A percentile compares a stretch with the other conserved stretches of the same genome.
phyloP scores from a whole-genome alignment of 345 rosid genomes.

The Angophora floribunda region DNA sequence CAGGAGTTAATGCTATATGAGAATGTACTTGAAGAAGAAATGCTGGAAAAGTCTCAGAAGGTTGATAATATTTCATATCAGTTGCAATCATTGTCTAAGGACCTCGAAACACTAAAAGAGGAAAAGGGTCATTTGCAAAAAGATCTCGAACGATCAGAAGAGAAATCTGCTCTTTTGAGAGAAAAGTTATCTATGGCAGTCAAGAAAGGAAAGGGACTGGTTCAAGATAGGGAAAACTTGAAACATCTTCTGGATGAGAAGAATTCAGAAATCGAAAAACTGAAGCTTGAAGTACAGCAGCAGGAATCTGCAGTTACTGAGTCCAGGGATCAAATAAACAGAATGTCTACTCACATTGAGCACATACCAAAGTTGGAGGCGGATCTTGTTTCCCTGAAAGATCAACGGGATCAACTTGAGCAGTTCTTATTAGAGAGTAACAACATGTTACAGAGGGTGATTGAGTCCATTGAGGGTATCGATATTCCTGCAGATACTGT shows the following conservation, averaged over 20 bases:
- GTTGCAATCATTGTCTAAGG: constrained; percentile 26
- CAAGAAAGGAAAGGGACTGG: constrained; percentile 89
- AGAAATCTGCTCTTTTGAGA: constrained; percentile 60
- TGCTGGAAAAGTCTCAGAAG: constrained; percentile 29
- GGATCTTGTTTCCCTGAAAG: constrained; percentile 38
- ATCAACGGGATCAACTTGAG: constrained; percentile 49
- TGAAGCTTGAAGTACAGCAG: constrained; percentile 48
- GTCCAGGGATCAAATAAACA: constrained; percentile 40
- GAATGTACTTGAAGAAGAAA: constrained; percentile 57
- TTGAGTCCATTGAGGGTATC: constrained; percentile 39
- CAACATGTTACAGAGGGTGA: constrained; percentile 34
- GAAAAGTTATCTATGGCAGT: constrained; percentile 88
- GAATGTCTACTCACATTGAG: constrained; percentile 43
- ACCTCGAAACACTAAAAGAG: constrained; percentile 42
- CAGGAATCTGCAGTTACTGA: constrained; percentile 37
- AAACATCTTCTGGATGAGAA: constrained; percentile 61
- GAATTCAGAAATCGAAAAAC: constrained; percentile 50
- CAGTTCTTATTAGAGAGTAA: constrained; percentile 49
- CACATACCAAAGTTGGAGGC: constrained; percentile 49
- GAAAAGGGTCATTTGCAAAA: constrained; percentile 49
- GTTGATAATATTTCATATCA: constrained; percentile 29
- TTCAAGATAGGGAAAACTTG: constrained; percentile 73
- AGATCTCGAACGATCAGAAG: constrained; percentile 72
- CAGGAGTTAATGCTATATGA: constrained; percentile 52
- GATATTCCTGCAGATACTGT: constrained; percentile 34